phyloP scores from a whole-genome alignment of 768 basidiomycete species.

The Psilocybe cyanescens region DNA sequence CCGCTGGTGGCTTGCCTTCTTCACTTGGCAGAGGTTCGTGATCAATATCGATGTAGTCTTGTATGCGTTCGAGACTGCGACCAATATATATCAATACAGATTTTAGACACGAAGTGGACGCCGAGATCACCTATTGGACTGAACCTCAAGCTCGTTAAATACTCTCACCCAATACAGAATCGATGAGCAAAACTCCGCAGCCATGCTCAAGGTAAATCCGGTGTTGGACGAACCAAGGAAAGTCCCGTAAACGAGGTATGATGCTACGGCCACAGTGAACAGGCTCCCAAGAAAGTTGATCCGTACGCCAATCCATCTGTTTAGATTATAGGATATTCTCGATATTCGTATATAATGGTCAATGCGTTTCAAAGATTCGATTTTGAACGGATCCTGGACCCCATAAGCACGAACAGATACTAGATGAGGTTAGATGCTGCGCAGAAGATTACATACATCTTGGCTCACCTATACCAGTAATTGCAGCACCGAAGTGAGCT shows the following conservation, averaged over 20 bases:
- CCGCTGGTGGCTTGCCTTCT: slow-evolving; percentile 57
- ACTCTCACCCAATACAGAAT: slow-evolving; percentile 54
- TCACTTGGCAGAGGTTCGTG: slow-evolving; percentile 49
- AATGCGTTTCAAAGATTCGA: slow-evolving; percentile 48
- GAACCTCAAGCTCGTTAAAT: slow-evolving; percentile 47
- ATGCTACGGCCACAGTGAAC: slow-evolving; percentile 56
- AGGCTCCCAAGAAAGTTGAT: slow-evolving; percentile 58
- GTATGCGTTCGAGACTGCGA: slow-evolving; percentile 66
- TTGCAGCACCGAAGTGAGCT: slow-evolving; percentile 33
- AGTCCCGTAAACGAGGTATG: slow-evolving; percentile 53
- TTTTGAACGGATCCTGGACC: slow-evolving; percentile 51
- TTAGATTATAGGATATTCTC: slow-evolving; percentile 51
- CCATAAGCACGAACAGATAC: slow-evolving; percentile 66
- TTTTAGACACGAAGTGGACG: background rate
- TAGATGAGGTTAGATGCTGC: background rate
- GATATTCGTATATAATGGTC: slow-evolving; percentile 44
- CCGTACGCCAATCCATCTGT: slow-evolving; percentile 48
- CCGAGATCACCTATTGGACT: slow-evolving; percentile 30
- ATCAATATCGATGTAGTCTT: slow-evolving; percentile 63
- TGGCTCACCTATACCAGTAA: slow-evolving; percentile 50
- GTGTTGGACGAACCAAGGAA: slow-evolving; percentile 43
- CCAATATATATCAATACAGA: background rate
- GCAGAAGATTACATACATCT: slow-evolving; percentile 13
- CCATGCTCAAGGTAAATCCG: slow-evolving; percentile 61
- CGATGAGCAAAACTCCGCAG: slow-evolving; percentile 55